phyloP scores from a whole-genome alignment of 805 yeast genomes.

The Candida multigemmis region DNA sequence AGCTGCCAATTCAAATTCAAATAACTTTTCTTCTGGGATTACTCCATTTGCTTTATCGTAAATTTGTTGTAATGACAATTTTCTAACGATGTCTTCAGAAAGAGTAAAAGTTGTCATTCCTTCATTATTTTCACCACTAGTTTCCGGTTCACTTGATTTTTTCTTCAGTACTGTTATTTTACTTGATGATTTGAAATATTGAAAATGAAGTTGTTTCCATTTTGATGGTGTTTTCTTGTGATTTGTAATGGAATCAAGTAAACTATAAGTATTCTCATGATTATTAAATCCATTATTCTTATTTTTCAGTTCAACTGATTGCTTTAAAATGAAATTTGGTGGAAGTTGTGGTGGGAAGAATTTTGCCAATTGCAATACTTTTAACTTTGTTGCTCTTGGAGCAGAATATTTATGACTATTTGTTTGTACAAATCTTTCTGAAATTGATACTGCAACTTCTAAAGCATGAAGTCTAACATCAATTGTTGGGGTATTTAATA shows the following conservation, averaged over 20 bases:
- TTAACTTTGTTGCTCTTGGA: slow-evolving; percentile 34
- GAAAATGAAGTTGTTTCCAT: slow-evolving; percentile 49
- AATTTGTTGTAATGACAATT: slow-evolving; percentile 49
- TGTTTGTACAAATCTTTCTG: slow-evolving; percentile 49
- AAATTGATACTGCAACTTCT: slow-evolving; percentile 49
- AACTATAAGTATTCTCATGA: no score
- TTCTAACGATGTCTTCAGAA: slow-evolving; percentile 47
- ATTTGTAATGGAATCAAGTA: slow-evolving; percentile 24
- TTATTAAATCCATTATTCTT: slow-evolving; percentile 3
- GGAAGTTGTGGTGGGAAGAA: slow-evolving; percentile 42
- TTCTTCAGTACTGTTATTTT: slow-evolving; percentile 4
- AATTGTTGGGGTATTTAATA: slow-evolving; percentile 53
- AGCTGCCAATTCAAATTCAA: slow-evolving; percentile 52
- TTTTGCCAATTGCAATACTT: slow-evolving; percentile 45
- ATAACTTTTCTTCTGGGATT: slow-evolving; percentile 58
- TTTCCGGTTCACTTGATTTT: slow-evolving; percentile 1
- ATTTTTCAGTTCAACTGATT: slow-evolving; percentile 9
- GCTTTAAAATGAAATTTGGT: slow-evolving; percentile 8
- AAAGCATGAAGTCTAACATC: slow-evolving; percentile 52
- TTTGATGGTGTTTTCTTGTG: slow-evolving; percentile 38
- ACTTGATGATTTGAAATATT: slow-evolving; percentile 28
- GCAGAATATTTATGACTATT: slow-evolving; percentile 33
- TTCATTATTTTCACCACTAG: slow-evolving; percentile 12
- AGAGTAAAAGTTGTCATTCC: slow-evolving; percentile 46
- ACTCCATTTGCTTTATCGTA: slow-evolving; percentile 49